Percentiles rank a stretch among this genome's conserved stretches.
Conservation (phyloP, 2,329 filamentous ascomycete species). For the Neonectria hederae region DNA sequence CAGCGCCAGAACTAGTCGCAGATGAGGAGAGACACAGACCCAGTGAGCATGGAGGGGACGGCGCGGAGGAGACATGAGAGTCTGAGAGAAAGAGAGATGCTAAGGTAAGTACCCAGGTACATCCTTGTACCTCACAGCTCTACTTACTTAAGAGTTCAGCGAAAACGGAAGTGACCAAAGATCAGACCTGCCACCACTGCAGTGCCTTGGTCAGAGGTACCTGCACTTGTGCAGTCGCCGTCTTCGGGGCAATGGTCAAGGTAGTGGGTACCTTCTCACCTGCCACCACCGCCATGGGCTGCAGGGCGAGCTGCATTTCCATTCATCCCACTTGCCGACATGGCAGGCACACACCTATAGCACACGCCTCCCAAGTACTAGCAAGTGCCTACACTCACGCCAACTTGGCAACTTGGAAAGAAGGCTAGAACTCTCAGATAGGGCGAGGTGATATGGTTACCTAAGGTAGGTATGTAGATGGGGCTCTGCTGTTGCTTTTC, state of each 20-base stretch:
- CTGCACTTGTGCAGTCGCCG: not conserved
- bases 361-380: slow-evolving; percentile 7
- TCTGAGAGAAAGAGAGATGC: slow-evolving; percentile 24
- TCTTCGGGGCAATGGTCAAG: not conserved
- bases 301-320: slow-evolving; percentile 19
- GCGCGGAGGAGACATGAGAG: slow-evolving; percentile 17
- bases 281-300: not conserved
- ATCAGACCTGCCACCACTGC: not conserved
- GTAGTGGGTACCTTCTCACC: slow-evolving; percentile 1
- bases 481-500: not conserved
- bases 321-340: slow-evolving; percentile 29
- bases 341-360: slow-evolving; percentile 20
- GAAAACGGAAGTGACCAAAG: not conserved
- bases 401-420: too few species aligned
- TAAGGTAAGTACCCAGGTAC: slow-evolving; percentile 19
- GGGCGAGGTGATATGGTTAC: not conserved
- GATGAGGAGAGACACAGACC: slow-evolving; percentile 19
- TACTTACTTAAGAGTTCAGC: not conserved
- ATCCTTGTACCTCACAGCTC: slow-evolving; percentile 11
- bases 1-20: slow-evolving; percentile 23
- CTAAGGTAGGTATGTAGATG: not conserved
- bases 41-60: slow-evolving; percentile 30
- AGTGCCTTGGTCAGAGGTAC: slow-evolving; percentile 22
- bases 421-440: not conserved
- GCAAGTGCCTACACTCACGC: slow-evolving; percentile 6